A percentile compares a stretch with the other conserved stretches of the same genome.
These are phyloP conservation scores for Polygonum aviculare DNA, from an alignment of 148 eudicot genomes.

Conservation along the genomic window DNA sequence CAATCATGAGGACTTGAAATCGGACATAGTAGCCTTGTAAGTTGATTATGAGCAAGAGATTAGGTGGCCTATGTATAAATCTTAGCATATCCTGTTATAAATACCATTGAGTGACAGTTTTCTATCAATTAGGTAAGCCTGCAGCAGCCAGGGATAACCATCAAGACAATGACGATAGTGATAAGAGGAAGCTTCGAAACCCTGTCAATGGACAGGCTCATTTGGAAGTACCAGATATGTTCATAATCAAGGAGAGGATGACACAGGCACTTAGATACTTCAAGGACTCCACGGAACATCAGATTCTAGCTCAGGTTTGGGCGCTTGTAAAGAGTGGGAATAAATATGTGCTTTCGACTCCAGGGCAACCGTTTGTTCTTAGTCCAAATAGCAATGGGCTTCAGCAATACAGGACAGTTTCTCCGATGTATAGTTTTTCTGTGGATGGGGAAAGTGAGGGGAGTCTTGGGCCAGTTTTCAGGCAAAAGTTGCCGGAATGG, in stretches of 20 bases:
- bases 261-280: conserved; percentile 69
- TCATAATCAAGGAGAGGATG: conserved; percentile 76
- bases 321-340: conserved; percentile 66
- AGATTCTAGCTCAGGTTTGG: conserved; percentile 92
- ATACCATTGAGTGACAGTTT: neutral
- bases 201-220: conserved; percentile 35
- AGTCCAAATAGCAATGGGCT: conserved; percentile 64
- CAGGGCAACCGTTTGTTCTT: conserved; percentile 89
- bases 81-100: neutral
- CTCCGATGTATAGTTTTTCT: conserved; percentile 64
- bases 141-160: conserved; percentile 25
- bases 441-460: conserved; percentile 53
- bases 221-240: conserved; percentile 32
- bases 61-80: neutral
- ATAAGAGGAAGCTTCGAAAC: conserved; percentile 29
- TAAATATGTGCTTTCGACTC: conserved; percentile 71
- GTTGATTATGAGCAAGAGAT: neutral
- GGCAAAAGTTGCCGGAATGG: conserved; percentile 89
- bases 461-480: conserved; percentile 67
- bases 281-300: conserved; percentile 63
- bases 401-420: conserved; percentile 71
- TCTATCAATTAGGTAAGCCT: conserved; percentile 24
- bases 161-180: conserved; percentile 16
- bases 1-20: neutral
- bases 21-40: neutral